Evolutionary conservation across 352 stramenopile genomes (phyloP), one percentile per base, ranked within the genome.

Genomic region (Aphanomyces invadans): DNA sequence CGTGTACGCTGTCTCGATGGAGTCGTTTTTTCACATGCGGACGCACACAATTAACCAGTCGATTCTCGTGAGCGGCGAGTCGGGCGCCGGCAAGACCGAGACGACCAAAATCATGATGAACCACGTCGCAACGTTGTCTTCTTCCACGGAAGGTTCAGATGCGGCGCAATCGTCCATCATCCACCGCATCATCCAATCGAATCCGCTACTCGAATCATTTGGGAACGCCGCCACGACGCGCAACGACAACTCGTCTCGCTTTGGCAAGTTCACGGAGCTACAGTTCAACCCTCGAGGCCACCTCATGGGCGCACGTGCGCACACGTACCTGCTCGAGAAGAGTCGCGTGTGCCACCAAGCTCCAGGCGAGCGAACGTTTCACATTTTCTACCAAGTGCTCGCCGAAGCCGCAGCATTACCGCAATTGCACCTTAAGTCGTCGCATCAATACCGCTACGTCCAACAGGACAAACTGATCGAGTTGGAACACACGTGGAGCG

Each of bases 71-170:
- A 95, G 77, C 51, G 95, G 95, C 33, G 95, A 98, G 72, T 97
- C 85, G 12, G 95, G 95, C 48, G 94, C 95, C 31, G 95, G 95
- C 55, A 98, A 98, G 74, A 98, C 95, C 0, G 93, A 98, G 76
- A 97, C 95, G 11, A 97, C 95, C 19, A 98, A 98, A 76, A 97
- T 97, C 69, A 86, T 97, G 55, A 96, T 98, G 86, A 91, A 84
- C 53, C 94, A 98, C 70, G 75, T 98, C 44, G 89, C 90, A 0
- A 85, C 84, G 62, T 51, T 96, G 46, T 81, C 83, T 25, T n/a
- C n/a, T n/a, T n/a, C n/a, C n/a, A n/a, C n/a, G n/a, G n/a, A n/a
- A n/a, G n/a, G 38, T 76, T 80, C 90, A 91, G 49, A 2, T 65
- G 9, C 77, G 75, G 83, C 51, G 33, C 49, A 69, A 28, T 49